These are phyloP conservation scores for Castanea sativa DNA, from an alignment of 306 rosid species.

Conservation along the genomic window DNA sequence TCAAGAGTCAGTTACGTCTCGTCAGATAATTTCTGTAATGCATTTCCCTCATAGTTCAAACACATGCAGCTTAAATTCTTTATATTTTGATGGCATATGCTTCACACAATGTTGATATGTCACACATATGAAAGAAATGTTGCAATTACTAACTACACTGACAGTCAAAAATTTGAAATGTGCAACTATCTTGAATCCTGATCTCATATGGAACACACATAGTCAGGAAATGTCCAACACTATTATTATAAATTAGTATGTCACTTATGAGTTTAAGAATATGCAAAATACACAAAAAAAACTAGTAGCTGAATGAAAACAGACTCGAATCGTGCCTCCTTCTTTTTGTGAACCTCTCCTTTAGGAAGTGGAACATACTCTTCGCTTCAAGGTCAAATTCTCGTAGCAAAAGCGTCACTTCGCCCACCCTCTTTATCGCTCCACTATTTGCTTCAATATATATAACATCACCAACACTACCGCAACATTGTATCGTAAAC, in stretches of 20 bases:
- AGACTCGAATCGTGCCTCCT: slow-evolving; percentile 96
- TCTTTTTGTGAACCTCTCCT: slow-evolving; percentile 98
- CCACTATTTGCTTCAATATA: slow-evolving; percentile 95
- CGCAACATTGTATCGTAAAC: slow-evolving; percentile 23
- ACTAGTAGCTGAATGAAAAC: slow-evolving; percentile 25
- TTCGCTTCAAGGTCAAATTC: slow-evolving; percentile 99
- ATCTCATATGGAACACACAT: background rate
- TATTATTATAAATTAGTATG: background rate
- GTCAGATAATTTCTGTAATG: no score
- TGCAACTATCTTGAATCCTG: background rate
- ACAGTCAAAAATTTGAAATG: background rate
- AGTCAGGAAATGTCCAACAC: slow-evolving; percentile 8
- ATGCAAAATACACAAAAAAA: background rate
- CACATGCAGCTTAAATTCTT: background rate
- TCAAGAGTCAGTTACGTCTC: no score
- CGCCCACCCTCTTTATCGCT: slow-evolving; percentile 96
- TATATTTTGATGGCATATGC: background rate
- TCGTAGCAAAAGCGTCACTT: slow-evolving; percentile 96
- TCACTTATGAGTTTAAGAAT: slow-evolving; percentile 8
- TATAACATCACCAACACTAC: slow-evolving; percentile 97
- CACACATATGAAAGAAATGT: background rate
- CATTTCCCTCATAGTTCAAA: background rate
- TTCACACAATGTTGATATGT: background rate
- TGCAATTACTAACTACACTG: background rate
- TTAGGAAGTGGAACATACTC: slow-evolving; percentile 98